phyloP scores from a whole-genome alignment of 1,284 basidiomycete genomes.

The Moniliophthora roreri region DNA sequence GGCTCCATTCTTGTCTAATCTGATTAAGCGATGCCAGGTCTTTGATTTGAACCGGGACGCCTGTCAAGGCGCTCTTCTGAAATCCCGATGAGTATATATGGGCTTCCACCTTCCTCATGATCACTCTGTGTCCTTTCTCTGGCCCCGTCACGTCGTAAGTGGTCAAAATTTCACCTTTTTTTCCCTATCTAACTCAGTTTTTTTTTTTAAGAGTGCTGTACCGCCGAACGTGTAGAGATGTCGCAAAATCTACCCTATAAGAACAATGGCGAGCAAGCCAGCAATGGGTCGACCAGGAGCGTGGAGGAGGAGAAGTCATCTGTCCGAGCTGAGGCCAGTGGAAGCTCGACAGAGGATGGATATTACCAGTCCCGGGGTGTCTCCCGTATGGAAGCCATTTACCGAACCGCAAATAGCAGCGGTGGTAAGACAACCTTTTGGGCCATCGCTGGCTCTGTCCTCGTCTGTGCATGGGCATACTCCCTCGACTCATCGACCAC shows the following conservation, averaged over 20 bases:
- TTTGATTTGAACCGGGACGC: too few relatives aligned
- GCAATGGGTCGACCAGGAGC: not conserved
- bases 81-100: too few relatives aligned
- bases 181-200: too few relatives aligned
- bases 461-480: constrained; percentile 19
- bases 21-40: too few relatives aligned
- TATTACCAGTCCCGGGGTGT: constrained; percentile 17
- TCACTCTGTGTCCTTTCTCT: too few relatives aligned
- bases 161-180: too few relatives aligned
- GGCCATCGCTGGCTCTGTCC: constrained; percentile 11
- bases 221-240: not conserved
- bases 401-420: constrained; percentile 11
- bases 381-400: constrained; percentile 17
- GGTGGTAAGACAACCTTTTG: constrained; percentile 9
- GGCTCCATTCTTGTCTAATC: too few relatives aligned
- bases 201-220: too few relatives aligned
- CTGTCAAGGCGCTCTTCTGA: too few relatives aligned
- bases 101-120: too few relatives aligned
- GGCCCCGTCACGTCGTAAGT: too few relatives aligned
- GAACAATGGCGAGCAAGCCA: not conserved
- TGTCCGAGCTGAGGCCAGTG: not conserved
- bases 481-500: constrained; percentile 16
- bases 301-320: not conserved
- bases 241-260: not conserved
- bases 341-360: not conserved